A percentile compares a stretch with the other conserved stretches of the same genome.
Evolutionary conservation across 176 grass and related monocot species (phyloP).

Genomic region (Oryza punctata): DNA sequence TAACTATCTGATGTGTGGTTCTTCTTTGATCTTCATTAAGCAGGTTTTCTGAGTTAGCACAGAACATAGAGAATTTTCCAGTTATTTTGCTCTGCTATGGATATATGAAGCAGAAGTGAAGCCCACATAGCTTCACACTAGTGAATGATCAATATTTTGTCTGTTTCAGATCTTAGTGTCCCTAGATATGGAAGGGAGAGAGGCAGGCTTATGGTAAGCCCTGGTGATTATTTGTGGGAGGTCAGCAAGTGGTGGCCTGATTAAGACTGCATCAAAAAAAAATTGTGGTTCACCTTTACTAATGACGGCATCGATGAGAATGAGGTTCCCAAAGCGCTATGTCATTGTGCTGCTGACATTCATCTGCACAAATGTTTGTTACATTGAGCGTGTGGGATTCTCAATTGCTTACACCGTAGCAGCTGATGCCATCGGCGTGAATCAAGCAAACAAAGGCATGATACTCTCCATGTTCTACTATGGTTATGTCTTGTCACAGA

Average conservation of each 20-base stretch:
- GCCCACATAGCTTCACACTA: background rate
- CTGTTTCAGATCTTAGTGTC: constrained; percentile 14
- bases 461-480: constrained; percentile 78
- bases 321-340: constrained; percentile 72
- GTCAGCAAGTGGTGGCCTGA: constrained; percentile 43
- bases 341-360: constrained; percentile 76
- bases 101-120: background rate
- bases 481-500: constrained; percentile 81
- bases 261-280: constrained; percentile 15
- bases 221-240: constrained; percentile 43
- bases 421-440: constrained; percentile 55
- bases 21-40: background rate
- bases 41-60: constrained; percentile 27
- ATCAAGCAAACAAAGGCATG: constrained; percentile 73
- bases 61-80: background rate
- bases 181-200: constrained; percentile 30
- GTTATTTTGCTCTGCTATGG: constrained; percentile 26
- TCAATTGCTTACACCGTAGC: constrained; percentile 73
- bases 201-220: constrained; percentile 43
- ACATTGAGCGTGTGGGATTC: constrained; percentile 80
- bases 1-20: background rate
- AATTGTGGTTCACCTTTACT: background rate
- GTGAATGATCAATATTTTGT: constrained; percentile 27
- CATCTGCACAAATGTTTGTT: constrained; percentile 84
- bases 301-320: constrained; percentile 27